These are phyloP conservation scores for Pseudocercospora macadamiae DNA, from an alignment of 2,329 filamentous ascomycete species.

Conservation along the genomic window DNA sequence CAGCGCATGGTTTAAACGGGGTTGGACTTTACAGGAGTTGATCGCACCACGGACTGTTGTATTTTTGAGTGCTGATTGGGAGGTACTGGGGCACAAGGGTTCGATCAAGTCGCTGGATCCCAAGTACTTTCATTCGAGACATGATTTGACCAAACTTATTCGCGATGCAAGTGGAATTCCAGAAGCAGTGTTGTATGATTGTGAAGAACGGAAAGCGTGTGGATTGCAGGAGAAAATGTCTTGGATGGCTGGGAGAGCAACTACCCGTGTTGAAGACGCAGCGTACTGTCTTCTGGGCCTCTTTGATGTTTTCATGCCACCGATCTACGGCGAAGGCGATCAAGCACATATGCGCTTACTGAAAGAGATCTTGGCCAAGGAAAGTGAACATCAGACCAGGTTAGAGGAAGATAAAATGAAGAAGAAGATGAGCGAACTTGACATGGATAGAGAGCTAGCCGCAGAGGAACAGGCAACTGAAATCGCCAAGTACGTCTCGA, in stretches of 20 bases:
- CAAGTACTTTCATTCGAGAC: not conserved
- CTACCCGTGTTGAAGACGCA: constrained; percentile 41
- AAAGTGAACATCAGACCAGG: not conserved
- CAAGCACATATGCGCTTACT: constrained; percentile 15
- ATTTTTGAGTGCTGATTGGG: constrained; percentile 23
- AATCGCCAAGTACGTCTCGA: not conserved
- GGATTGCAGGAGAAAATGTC: constrained; percentile 5
- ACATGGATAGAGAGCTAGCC: not conserved
- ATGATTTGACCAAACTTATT: constrained; percentile 10
- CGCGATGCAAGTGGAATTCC: constrained; percentile 22
- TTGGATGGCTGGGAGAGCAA: constrained; percentile 1
- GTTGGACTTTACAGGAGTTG: too few relatives aligned
- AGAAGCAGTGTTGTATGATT: constrained; percentile 10
- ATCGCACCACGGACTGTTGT: constrained; percentile 24
- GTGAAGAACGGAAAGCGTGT: not conserved
- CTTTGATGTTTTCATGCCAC: constrained; percentile 48
- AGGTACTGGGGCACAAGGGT: constrained; percentile 20
- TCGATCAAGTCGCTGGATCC: not conserved
- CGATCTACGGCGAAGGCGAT: constrained; percentile 46
- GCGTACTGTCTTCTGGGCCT: constrained; percentile 52
- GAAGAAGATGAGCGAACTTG: not conserved
- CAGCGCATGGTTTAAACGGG: constrained; percentile 28
- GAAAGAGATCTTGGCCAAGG: constrained; percentile 10
- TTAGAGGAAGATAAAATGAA: not conserved
- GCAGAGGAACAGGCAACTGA: not conserved